These are phyloP conservation scores for Galerina marginata DNA, from an alignment of 768 basidiomycete genomes.

Conservation along the genomic window DNA sequence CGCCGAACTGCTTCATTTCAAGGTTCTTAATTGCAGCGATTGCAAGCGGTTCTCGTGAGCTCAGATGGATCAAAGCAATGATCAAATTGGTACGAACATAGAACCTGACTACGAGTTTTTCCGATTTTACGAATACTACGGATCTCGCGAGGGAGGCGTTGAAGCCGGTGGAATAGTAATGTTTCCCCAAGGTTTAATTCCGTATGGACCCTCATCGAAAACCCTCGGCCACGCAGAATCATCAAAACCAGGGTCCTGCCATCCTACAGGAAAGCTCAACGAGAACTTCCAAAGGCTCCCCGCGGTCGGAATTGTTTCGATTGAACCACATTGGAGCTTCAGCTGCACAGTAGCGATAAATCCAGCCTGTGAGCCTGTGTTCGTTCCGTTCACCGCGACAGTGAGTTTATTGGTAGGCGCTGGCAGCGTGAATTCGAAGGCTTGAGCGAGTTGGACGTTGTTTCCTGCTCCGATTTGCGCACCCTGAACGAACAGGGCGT, in stretches of 20 bases:
- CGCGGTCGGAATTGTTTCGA: background rate
- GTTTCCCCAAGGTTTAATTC: background rate
- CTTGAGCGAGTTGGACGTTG: background rate
- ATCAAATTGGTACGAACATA: no score
- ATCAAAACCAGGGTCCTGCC: background rate
- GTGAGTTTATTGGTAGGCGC: background rate
- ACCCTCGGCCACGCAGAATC: background rate
- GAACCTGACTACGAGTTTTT: no score
- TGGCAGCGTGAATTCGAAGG: background rate
- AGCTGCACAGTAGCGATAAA: background rate
- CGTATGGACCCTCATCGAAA: background rate
- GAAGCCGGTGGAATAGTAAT: background rate
- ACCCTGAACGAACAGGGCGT: background rate
- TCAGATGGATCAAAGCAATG: no score
- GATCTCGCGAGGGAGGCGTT: background rate
- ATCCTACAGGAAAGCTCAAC: background rate
- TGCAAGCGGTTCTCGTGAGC: no score
- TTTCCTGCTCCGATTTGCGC: background rate
- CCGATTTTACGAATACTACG: background rate
- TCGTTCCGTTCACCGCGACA: constrained; percentile 1
- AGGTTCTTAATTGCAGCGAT: no score
- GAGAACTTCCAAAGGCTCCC: background rate
- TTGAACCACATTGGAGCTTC: background rate
- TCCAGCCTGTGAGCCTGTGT: background rate
- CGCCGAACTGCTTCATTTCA: no score